Evolutionary conservation across 2,329 filamentous ascomycete genomes (phyloP).

Genomic region (Alternaria metachromatica): DNA sequence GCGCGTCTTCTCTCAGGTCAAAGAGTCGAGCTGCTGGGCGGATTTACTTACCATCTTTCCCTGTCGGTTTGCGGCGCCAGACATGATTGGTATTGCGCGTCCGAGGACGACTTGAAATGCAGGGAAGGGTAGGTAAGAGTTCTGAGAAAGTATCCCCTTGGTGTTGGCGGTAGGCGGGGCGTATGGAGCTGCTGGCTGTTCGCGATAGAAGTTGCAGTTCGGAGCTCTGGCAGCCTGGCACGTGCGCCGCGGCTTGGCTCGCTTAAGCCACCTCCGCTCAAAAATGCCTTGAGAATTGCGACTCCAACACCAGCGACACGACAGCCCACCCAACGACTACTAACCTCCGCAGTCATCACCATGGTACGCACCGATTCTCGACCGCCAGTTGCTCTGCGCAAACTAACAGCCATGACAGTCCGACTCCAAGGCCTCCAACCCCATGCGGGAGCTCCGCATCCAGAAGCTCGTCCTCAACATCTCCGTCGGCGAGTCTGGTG

Average conservation of each 20-base stretch:
- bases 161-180: constrained; percentile 28
- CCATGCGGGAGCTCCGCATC: constrained; percentile 99
- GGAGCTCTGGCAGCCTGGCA: constrained; percentile 20
- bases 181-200: constrained; percentile 30
- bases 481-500: constrained; percentile 99
- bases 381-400: constrained; percentile 10
- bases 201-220: constrained; percentile 25
- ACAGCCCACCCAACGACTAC: constrained; percentile 40
- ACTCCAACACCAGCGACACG: constrained; percentile 36
- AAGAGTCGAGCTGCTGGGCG: constrained; percentile 45
- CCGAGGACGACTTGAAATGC: constrained; percentile 50
- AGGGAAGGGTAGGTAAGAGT: constrained; percentile 5
- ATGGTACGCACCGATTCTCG: constrained; percentile 42
- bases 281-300: constrained; percentile 26
- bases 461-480: constrained; percentile 99
- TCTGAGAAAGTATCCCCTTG: constrained; percentile 20
- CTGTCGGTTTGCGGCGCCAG: constrained; percentile 75
- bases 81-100: constrained; percentile 52
- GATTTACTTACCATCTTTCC: constrained; percentile 92
- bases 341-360: constrained; percentile 48
- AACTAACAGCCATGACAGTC: constrained; percentile 41
- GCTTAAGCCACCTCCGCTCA: constrained; percentile 29
- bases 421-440: constrained; percentile 80
- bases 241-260: constrained; percentile 22
- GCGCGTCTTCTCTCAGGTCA: constrained; percentile 52